phyloP scores from a whole-genome alignment of 2,329 filamentous ascomycete species.

The Colletotrichum falcatum region DNA sequence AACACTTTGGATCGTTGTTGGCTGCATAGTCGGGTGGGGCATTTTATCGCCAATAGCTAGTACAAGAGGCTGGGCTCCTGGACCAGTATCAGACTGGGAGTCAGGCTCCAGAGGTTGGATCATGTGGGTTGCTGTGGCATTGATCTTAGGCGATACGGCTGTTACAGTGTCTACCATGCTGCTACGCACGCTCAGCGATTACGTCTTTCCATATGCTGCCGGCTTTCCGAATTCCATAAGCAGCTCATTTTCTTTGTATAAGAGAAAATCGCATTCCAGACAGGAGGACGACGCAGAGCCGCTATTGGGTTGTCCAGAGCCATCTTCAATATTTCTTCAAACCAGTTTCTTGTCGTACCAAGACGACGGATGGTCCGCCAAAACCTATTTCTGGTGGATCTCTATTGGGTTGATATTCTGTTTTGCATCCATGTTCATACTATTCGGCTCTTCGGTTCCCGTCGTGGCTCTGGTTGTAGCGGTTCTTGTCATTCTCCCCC shows the following conservation, averaged over 20 bases:
- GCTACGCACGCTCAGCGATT: neutral
- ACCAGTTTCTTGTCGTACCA: neutral
- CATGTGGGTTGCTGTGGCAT: constrained; percentile 12
- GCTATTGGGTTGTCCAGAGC: neutral
- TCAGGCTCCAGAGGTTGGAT: constrained; percentile 15
- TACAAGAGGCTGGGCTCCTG: neutral
- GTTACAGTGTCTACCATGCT: constrained; percentile 2
- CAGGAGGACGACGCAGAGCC: neutral
- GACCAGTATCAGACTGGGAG: constrained; percentile 14
- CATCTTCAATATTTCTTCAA: neutral
- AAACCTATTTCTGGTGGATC: neutral
- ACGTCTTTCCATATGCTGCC: neutral
- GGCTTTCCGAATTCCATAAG: neutral
- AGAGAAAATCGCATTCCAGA: neutral
- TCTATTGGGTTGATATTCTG: neutral
- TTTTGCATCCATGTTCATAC: neutral
- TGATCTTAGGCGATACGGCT: constrained; percentile 15
- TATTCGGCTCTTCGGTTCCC: neutral
- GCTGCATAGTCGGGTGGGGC: constrained; percentile 4
- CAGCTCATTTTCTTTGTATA: neutral
- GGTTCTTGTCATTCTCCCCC: neutral
- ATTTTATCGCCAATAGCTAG: neutral
- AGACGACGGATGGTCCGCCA: neutral
- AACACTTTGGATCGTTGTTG: constrained; percentile 7
- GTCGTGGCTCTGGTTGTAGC: neutral